Base-by-base conservation (phyloP, 2,329 filamentous ascomycete species). In the Fusarium concolor region DNA sequence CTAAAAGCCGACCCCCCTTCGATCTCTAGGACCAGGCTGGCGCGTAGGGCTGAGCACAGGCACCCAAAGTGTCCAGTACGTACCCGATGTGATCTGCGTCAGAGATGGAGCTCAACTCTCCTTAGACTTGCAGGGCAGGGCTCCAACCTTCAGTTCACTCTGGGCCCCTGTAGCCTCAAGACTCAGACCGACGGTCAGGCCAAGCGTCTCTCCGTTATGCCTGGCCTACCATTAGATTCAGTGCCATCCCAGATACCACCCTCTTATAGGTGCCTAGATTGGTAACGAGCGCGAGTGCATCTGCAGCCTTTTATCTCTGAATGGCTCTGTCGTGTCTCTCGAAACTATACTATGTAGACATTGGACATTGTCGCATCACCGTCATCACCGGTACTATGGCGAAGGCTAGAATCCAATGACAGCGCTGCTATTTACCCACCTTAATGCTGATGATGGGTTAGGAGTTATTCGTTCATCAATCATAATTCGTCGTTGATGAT, bases 11-110 rank as follows among this genome's bases (percentile, higher is more conserved):
- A 57, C 50, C 50, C 56, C 24, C 53, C 62, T 58, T 52, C 37
- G 56, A 46, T 65, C 51, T 66, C 45, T 64, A 50, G 62, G 56
- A 56, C 18, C 61, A 66, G 63, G 58, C 61, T 61, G 68, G 62
- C 57, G 62, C 59, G 64, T 74, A 74, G 72, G 72, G 72, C 72
- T 74, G 72, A 74, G 72, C 72, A 72, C 65, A 60, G 71, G 54
- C 66, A 56, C 62, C 42, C 39, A 39, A 29, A 43, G 47, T 35
- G 22, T 22, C 14, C 26, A 39, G 44, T 65, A 71, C 49, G 47
- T 62, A 54, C 43, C 43, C 49, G 17, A 45, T 20, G 24, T 52
- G 57, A 45, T 39, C 59, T 53, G 46, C 45, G 39, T 58, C 43
- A 38, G 38, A 46, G 51, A 62, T 47, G 51, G 56, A 24, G 6